Evolutionary conservation across 1,284 basidiomycete genomes (phyloP), one percentile per base, ranked within the genome.

Genomic region (Melampsora americana): DNA sequence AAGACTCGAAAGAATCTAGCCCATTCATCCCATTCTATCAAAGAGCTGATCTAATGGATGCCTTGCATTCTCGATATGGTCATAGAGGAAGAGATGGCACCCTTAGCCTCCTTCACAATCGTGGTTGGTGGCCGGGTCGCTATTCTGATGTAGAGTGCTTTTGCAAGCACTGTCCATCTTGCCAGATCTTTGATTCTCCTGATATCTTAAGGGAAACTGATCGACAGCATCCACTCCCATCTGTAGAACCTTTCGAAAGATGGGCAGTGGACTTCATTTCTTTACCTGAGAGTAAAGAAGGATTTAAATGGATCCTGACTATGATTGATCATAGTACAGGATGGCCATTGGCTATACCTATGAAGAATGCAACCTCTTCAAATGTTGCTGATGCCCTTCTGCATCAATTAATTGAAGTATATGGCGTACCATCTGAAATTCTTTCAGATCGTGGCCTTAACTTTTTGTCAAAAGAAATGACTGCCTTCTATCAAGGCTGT

Each of bases 291-390:
- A 69, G 50, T 69, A 28, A 16, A 5, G 28, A 9, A n/a, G n/a
- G n/a, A n/a, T n/a, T n/a, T n/a, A n/a, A n/a, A n/a, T n/a, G n/a
- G n/a, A n/a, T n/a, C n/a, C 26, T 69, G 23, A 56, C 66, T 11
- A 16, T 39, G 7, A 56, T 69, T 53, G 66, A 69, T n/a, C 50
- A 69, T 56, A 28, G 66, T 18, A 69, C 66, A 1, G 30, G 16
- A 3, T 69, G 66, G 66, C 46, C 66, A 4, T 7, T 50, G 1
- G 66, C 28, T 14, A 20, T 69, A 7, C 66, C 48, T 5, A 30
- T 69, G 50, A 5, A 20, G 35, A 20, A 69, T 0, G 50, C 66
- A 9, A 35, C 44, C 0, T 30, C 65, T 16, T 2, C 65, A 4
- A n/a, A 64, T 4, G 6, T 64, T 12, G 61, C 61, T 32, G 26